Percentiles rank a stretch among this genome's conserved stretches.
Evolutionary conservation across 2,329 filamentous ascomycete genomes (phyloP).

Genomic region (Lojkania enalia): DNA sequence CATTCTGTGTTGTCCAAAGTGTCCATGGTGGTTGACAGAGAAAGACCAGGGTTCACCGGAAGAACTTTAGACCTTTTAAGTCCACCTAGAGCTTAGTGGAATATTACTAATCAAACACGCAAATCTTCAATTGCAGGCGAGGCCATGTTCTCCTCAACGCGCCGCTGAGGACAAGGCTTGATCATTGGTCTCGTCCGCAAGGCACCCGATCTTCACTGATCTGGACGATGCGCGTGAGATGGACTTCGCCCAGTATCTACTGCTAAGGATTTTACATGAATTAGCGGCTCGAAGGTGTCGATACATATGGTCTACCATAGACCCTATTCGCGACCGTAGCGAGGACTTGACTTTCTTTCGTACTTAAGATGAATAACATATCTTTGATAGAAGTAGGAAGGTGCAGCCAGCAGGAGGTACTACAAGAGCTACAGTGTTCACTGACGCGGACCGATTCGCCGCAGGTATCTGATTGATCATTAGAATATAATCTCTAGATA

Average conservation of each 20-base stretch:
- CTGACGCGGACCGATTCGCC: neutral
- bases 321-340: neutral
- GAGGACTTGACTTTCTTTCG: neutral
- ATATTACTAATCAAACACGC: constrained; percentile 36
- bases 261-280: constrained; percentile 55
- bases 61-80: constrained; percentile 16
- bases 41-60: constrained; percentile 21
- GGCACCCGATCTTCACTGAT: constrained; percentile 51
- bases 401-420: neutral
- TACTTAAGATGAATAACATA: too few relatives aligned
- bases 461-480: neutral
- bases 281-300: constrained; percentile 56
- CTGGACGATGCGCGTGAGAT: constrained; percentile 48
- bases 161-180: constrained; percentile 39
- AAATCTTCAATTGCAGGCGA: constrained; percentile 24
- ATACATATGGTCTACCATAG: constrained; percentile 39
- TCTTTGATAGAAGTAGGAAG: neutral
- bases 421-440: neutral
- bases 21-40: constrained; percentile 46
- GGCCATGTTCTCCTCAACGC: constrained; percentile 28
- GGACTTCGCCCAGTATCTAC: constrained; percentile 55
- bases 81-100: too few relatives aligned
- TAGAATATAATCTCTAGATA: too few relatives aligned
- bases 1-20: constrained; percentile 55
- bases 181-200: constrained; percentile 40